phyloP scores from a whole-genome alignment of 1,139 yeast genomes.

The Geotrichum histeridarum region DNA sequence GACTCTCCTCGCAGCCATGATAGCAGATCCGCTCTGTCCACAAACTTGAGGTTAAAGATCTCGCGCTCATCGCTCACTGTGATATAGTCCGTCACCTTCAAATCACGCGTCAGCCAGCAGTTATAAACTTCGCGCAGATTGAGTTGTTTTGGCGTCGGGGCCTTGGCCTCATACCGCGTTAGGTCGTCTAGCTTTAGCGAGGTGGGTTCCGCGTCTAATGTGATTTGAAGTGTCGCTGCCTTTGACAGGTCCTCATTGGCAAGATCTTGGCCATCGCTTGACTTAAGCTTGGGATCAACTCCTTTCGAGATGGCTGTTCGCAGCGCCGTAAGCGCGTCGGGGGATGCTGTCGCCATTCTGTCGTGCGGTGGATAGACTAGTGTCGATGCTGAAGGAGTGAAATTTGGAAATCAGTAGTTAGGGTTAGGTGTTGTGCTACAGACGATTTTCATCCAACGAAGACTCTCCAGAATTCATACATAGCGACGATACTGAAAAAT shows the following conservation, averaged over 20 bases:
- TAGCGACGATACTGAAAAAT: background rate
- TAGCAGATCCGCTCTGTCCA: slow-evolving; percentile 78
- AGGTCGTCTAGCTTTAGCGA: slow-evolving; percentile 4
- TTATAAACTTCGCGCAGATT: slow-evolving; percentile 58
- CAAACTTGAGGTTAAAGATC: slow-evolving; percentile 69
- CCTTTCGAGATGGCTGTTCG: slow-evolving; percentile 30
- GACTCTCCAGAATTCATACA: background rate
- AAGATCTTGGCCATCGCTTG: slow-evolving; percentile 19
- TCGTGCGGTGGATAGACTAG: background rate
- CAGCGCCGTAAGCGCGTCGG: slow-evolving; percentile 29
- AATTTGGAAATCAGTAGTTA: background rate
- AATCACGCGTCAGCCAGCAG: slow-evolving; percentile 74
- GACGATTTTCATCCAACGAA: background rate
- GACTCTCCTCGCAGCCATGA: slow-evolving; percentile 74
- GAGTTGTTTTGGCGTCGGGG: slow-evolving; percentile 6
- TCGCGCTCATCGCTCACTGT: slow-evolving; percentile 62
- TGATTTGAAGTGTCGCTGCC: slow-evolving; percentile 6
- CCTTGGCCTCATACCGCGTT: slow-evolving; percentile 15
- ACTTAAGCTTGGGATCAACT: slow-evolving; percentile 21
- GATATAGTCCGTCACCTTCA: slow-evolving; percentile 77
- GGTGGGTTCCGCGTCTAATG: slow-evolving; percentile 3
- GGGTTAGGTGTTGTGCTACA: background rate
- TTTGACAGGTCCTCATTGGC: slow-evolving; percentile 18
- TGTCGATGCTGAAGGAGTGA: background rate
- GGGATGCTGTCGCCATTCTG: slow-evolving; percentile 2